Base-by-base conservation (phyloP, 257 asterid species). In the Eucommia ulmoides region DNA sequence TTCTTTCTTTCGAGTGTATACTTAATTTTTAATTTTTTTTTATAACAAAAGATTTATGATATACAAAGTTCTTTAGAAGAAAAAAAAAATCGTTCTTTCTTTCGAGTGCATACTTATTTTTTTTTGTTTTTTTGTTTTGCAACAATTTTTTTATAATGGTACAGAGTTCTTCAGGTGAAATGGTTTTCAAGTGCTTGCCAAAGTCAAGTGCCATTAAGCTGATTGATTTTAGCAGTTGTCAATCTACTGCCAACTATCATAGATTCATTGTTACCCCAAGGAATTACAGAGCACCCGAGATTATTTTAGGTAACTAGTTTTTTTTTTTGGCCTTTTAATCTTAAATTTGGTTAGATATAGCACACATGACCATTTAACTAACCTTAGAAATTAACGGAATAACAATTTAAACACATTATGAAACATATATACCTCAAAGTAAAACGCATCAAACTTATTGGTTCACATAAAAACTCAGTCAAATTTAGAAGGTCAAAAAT, bases 271-370 rank as follows among this genome's bases (percentile, higher is more conserved):
- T 69, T 56, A 63, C 77, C 45, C 72, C 83, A 49, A 76, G 83
- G 72, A 79, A 76, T 69, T 76, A 72, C 73, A 69, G 83, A 66
- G 83, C 83, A 60, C 83, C 79, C 64, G 83, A 76, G 68, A 41
- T 68, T 61, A 76, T 76, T 69, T 67, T 72, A 72, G 83, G 83
- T 76, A 72, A 75, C 50, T 46, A 51, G 66, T 65, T 65, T 59
- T 52, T 50, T 56, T 53, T 65, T 63, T 41, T 38, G 18, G 67
- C 11, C 5, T 35, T 15, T 10, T 10, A 35, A 10, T 15, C 44
- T 10, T 35, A 10, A 11, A 15, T 35, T 35, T 3, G 11, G 9
- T 6, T 35, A 10, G 16, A 10, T 35, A 10, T 35, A 10, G 44
- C n/a, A 10, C 14, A 35, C n/a, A 2, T 35, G 9, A 35, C n/a